Percentiles rank a stretch among this genome's conserved stretches.
Conservation (phyloP, 2,329 filamentous ascomycete species). For the Alternaria gansuensis region DNA sequence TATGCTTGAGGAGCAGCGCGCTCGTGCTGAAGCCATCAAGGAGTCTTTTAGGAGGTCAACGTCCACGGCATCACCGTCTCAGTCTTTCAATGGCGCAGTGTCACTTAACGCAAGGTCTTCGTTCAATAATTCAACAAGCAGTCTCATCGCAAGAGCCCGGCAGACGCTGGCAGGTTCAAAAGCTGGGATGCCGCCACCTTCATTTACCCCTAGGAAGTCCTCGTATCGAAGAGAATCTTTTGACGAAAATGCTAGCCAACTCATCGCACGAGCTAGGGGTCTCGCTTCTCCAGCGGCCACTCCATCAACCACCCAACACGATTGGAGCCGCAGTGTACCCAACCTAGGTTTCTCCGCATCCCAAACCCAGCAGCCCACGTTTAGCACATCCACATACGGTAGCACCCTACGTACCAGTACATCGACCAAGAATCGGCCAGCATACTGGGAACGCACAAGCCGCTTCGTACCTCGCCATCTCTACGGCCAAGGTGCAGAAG, state of each 20-base stretch:
- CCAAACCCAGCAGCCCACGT: conserved; percentile 20
- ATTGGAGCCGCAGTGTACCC: conserved; percentile 42
- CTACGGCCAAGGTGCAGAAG: conserved; percentile 48
- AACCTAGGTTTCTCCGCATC: conserved; percentile 30
- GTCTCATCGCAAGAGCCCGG: conserved; percentile 27
- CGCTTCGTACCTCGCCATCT: conserved; percentile 50
- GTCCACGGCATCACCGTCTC: conserved; percentile 22
- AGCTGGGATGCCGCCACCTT: conserved; percentile 12
- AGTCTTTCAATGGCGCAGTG: conserved; percentile 15
- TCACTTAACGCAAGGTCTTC: conserved; percentile 26
- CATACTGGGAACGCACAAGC: conserved; percentile 44
- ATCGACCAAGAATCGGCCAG: conserved; percentile 31
- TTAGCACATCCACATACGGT: conserved; percentile 30
- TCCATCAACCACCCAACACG: conserved; percentile 27
- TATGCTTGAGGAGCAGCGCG: conserved; percentile 33
- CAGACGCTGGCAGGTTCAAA: conserved; percentile 16
- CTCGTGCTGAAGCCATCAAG: conserved; percentile 36
- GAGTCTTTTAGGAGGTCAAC: conserved; percentile 26
- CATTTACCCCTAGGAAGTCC: conserved; percentile 12
- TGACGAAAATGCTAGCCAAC: conserved; percentile 19
- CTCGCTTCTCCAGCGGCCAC: conserved; percentile 19
- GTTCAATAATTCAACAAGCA: conserved; percentile 12
- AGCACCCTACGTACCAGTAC: conserved; percentile 25
- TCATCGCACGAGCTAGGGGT: conserved; percentile 34
- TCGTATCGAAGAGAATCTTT: conserved; percentile 20